Percentiles rank a stretch among this genome's conserved stretches.
Conservation (phyloP, 148 eudicot species). For the Rhododendron ferrugineum region DNA sequence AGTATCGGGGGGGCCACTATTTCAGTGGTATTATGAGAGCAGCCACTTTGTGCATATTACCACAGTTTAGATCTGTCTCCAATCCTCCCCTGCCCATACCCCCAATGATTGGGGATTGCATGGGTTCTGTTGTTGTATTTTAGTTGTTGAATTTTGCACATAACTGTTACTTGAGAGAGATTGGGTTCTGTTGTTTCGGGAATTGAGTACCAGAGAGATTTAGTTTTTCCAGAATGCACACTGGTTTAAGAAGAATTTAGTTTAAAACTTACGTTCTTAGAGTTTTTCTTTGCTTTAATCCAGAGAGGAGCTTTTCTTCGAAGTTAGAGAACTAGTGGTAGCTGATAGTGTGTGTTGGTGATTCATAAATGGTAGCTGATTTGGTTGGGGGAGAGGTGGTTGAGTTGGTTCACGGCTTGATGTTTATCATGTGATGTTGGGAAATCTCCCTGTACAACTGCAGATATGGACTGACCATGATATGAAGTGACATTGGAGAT, state of each 20-base stretch:
- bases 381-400: neutral
- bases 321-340: neutral
- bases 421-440: neutral
- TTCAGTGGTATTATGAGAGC: too few relatives aligned
- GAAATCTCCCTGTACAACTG: neutral
- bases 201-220: neutral
- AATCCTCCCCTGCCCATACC: too few relatives aligned
- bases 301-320: neutral
- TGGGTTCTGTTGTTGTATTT: too few relatives aligned
- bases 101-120: too few relatives aligned
- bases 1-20: too few relatives aligned
- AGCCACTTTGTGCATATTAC: too few relatives aligned
- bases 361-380: neutral
- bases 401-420: neutral
- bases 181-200: too few relatives aligned
- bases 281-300: neutral
- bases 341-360: neutral
- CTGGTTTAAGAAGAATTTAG: neutral
- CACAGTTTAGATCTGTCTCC: too few relatives aligned
- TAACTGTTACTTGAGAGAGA: neutral
- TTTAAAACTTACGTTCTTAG: neutral
- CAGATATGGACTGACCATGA: neutral
- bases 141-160: neutral
- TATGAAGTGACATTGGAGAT: neutral
- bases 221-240: neutral